phyloP scores from a whole-genome alignment of 2,329 filamentous ascomycete genomes.

The Teratosphaeria nubilosa region DNA sequence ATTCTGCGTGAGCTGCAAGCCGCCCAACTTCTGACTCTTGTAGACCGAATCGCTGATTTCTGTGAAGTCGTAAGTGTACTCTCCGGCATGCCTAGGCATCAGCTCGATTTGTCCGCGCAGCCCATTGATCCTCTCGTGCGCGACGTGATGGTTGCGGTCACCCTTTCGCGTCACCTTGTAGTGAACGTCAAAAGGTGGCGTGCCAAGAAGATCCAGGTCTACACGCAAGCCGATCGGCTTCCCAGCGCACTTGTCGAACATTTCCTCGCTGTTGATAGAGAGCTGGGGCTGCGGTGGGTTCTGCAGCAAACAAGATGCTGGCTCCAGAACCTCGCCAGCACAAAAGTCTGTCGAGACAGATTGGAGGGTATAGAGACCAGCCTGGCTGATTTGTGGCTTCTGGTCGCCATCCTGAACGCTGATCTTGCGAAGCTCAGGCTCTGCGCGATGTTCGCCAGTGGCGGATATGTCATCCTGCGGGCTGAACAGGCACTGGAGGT shows the following conservation, averaged over 20 bases:
- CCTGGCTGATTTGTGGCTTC: slow-evolving; percentile 58
- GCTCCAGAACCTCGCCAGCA: slow-evolving; percentile 80
- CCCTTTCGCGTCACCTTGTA: slow-evolving; percentile 61
- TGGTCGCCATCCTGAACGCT: slow-evolving; percentile 47
- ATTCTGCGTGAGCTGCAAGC: slow-evolving; percentile 63
- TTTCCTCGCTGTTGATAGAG: slow-evolving; percentile 62
- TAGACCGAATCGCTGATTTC: slow-evolving; percentile 79
- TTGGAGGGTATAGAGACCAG: slow-evolving; percentile 78
- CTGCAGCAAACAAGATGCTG: slow-evolving; percentile 81
- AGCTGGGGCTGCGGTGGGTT: slow-evolving; percentile 84
- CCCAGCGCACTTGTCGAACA: slow-evolving; percentile 89
- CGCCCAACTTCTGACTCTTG: slow-evolving; percentile 50
- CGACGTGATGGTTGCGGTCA: slow-evolving; percentile 38
- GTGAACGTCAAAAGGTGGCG: slow-evolving; percentile 75
- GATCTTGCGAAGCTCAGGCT: slow-evolving; percentile 48
- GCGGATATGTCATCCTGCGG: slow-evolving; percentile 59
- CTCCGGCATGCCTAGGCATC: slow-evolving; percentile 68
- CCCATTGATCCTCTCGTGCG: slow-evolving; percentile 52
- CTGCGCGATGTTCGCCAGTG: slow-evolving; percentile 57
- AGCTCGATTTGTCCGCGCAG: slow-evolving; percentile 78
- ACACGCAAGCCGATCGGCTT: slow-evolving; percentile 86
- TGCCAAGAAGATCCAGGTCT: slow-evolving; percentile 80
- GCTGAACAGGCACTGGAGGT: slow-evolving; percentile 72
- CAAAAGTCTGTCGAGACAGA: slow-evolving; percentile 73
- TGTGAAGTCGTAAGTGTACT: slow-evolving; percentile 77